Percentiles rank a stretch among this genome's conserved stretches.
phyloP scores from a whole-genome alignment of 768 basidiomycete genomes.

The Podaxis rugospora region DNA sequence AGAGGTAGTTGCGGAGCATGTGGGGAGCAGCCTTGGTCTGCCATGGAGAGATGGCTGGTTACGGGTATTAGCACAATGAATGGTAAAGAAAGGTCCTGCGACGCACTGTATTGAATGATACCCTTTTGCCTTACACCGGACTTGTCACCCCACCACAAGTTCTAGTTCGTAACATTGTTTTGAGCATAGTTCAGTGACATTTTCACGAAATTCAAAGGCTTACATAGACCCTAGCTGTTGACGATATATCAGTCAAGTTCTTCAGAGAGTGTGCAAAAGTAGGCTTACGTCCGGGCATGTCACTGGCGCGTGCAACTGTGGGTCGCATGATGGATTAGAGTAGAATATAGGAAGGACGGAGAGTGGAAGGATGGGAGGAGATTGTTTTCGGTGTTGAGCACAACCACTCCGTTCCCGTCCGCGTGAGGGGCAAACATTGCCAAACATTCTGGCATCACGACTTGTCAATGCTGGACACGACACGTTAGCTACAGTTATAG shows the following conservation, averaged over 20 bases:
- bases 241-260: not conserved
- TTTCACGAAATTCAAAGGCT: constrained; percentile 24
- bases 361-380: constrained; percentile 14
- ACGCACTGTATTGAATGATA: constrained; percentile 75
- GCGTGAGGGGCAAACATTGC: constrained; percentile 22
- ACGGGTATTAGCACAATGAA: constrained; percentile 3
- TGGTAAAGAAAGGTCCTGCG: constrained; percentile 15
- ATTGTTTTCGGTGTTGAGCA: constrained; percentile 12
- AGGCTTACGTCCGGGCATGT: constrained; percentile 81
- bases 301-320: constrained; percentile 53
- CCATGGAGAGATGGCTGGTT: constrained; percentile 76
- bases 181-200: not conserved
- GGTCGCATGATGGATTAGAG: constrained; percentile 52
- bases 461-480: not conserved
- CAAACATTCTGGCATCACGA: constrained; percentile 21
- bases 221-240: constrained; percentile 76
- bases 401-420: constrained; percentile 31
- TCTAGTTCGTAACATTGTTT: constrained; percentile 36
- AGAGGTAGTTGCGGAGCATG: constrained; percentile 69
- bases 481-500: constrained; percentile 7
- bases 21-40: constrained; percentile 70
- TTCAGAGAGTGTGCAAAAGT: not conserved
- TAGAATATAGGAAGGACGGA: constrained; percentile 12
- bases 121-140: constrained; percentile 66
- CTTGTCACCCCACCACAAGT: constrained; percentile 87